Base-by-base conservation (phyloP, 78 protist genomes). In the Dictyostelium intermedium region DNA sequence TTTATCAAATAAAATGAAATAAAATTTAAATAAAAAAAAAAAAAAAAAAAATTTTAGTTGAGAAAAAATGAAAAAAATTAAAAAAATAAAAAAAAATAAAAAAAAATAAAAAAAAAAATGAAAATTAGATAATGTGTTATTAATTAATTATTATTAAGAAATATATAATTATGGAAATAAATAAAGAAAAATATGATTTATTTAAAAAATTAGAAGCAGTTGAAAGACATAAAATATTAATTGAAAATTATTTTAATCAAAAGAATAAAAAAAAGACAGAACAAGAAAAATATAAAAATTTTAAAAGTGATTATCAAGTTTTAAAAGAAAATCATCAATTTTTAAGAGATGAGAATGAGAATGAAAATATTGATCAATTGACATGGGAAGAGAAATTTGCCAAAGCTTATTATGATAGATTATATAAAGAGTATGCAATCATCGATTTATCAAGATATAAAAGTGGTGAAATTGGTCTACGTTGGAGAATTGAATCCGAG, bases 401-500 rank as follows among this genome's bases (percentile, higher is more conserved):
- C 7, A 94, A 95, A 45, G 18, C 53, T n/a, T 97, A 97, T 37
- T 95, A 97, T 25, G 92, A 97, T 82, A 89, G 91, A 61, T 91
- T 97, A 30, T 97, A 96, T 47, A 96, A 82, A 14, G 98, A 97
- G 76, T 97, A 96, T 72, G 92, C 96, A 18, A 81, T 97, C 45
- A 97, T 83, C 1, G 98, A 97, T 61, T 35, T 97, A 50, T 63
- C 96, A n/a, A 60, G 39, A 32, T 97, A 95, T 53, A 53, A 82
- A 73, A 74, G 77, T 41, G 91, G 91, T 43, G 77, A 95, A n/a
- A 73, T 95, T 27, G 98, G 98, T 9, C 9, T 97, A 77, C 32
- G 98, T 27, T 97, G 98, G 98, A n/a, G 98, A 30, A 95, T 82
- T 5, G 97, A 97, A 53, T 18, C 32, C 2, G 98, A 97, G 70